Evolutionary conservation across 345 rosid species (phyloP).

Genomic region (Stellera chamaejasme): DNA sequence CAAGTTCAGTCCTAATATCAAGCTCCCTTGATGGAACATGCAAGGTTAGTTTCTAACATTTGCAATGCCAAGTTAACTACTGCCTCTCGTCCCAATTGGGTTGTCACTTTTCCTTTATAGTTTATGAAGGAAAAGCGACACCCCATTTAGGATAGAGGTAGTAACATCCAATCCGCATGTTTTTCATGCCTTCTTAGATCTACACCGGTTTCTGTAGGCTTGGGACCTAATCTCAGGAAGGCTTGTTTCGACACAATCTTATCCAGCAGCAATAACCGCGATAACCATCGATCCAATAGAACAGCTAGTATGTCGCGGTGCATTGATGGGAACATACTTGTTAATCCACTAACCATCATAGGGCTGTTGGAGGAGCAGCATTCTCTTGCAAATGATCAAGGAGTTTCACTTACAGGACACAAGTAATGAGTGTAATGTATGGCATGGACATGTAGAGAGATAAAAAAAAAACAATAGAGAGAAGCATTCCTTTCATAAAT

Average conservation of each 20-base stretch:
- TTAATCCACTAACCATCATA: slow-evolving; percentile 13
- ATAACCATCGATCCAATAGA: slow-evolving; percentile 26
- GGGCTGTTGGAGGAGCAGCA: slow-evolving; percentile 27
- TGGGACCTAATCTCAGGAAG: slow-evolving; percentile 42
- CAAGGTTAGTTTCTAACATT: slow-evolving; percentile 28
- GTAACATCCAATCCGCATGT: too few species aligned
- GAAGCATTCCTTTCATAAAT: too few species aligned
- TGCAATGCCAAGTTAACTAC: neutral
- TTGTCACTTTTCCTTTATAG: neutral
- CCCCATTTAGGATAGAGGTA: too few species aligned
- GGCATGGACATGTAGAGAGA: slow-evolving; percentile 7
- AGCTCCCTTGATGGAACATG: slow-evolving; percentile 45
- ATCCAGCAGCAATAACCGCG: slow-evolving; percentile 33
- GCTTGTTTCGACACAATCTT: slow-evolving; percentile 28
- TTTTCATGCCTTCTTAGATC: too few species aligned
- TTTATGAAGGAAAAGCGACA: too few species aligned
- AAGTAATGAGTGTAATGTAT: slow-evolving; percentile 44
- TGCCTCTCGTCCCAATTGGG: neutral
- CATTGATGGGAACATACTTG: slow-evolving; percentile 39
- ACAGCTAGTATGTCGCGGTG: slow-evolving; percentile 34
- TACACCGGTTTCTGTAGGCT: slow-evolving; percentile 18
- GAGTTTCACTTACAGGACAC: slow-evolving; percentile 38
- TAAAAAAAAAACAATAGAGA: too few species aligned
- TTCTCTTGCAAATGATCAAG: slow-evolving; percentile 19
- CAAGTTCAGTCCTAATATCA: slow-evolving; percentile 28